Base-by-base conservation (phyloP, 805 yeast genomes). In the Sugiyamaella lignohabitans region DNA sequence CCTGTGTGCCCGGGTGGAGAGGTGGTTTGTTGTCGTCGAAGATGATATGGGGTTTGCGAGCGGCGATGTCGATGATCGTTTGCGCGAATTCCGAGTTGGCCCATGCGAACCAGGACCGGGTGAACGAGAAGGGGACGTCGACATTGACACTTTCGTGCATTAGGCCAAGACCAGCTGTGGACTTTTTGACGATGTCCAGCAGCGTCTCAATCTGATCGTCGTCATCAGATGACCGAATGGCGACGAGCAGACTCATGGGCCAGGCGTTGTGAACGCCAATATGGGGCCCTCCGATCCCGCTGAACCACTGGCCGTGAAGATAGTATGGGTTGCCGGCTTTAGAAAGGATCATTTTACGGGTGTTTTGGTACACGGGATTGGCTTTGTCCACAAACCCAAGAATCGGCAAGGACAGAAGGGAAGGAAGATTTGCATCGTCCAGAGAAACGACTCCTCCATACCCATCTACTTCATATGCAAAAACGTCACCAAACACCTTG, bases 51-150 rank as follows among this genome's bases (percentile, higher is more conserved):
- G 95, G 95, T 59, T 83, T 84, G 43, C 84, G 68, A 48, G 73
- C 66, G 1, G 91, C 88, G 51, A 87, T 66, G 56, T 86, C 82
- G 40, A 87, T 62, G n/a, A 87, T 81, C 0, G 94, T 82, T 63
- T 85, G 85, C 18, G 88, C 96, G 66, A 87, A 86, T 64, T 88
- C 96, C 1, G 94, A 80, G 60, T 87, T 87, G 55, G 94, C 84
- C 96, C 96, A 87, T 3, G 95, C 83, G 68, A 88, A 88, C 96
- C 96, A 87, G 2, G 93, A 77, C 50, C 96, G 69, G 0, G 95
- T 84, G 60, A 64, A 88, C 20, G 53, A 21, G 49, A 48, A 20
- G 1, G 68, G 68, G 4, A 73, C 66, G 54, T 80, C 72, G 6
- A 87, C 94, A 48, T 83, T 67, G 2, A 87, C 78, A 48, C 84